Evolutionary conservation across 352 stramenopile genomes (phyloP).

Genomic region (Phytophthora pistaciae): DNA sequence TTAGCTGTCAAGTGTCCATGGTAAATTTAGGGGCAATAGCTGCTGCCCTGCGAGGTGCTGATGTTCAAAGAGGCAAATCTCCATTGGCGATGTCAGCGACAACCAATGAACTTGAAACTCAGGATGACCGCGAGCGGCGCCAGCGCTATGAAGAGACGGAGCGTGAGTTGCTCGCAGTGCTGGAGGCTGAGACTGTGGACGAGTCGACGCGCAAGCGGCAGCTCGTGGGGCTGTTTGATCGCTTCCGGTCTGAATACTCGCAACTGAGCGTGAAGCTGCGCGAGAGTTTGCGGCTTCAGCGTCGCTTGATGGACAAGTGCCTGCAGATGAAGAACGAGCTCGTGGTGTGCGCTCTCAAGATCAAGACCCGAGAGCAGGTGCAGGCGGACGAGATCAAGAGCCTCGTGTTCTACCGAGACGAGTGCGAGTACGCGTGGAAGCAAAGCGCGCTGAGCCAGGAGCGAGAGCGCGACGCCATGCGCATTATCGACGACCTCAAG

Average conservation of each 20-base stretch:
- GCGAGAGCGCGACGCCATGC: conserved; percentile 66
- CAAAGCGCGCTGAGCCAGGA: conserved; percentile 64
- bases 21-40: conserved; percentile 19
- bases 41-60: not conserved
- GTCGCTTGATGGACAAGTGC: conserved; percentile 72
- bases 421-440: conserved; percentile 77
- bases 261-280: conserved; percentile 63
- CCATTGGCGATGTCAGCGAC: conserved; percentile 3
- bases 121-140: conserved; percentile 40
- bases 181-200: conserved; percentile 57
- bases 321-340: conserved; percentile 79
- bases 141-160: conserved; percentile 56
- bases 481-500: conserved; percentile 78
- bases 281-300: conserved; percentile 60
- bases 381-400: conserved; percentile 79
- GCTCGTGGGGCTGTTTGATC: conserved; percentile 72
- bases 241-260: conserved; percentile 73
- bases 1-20: conserved; percentile 5
- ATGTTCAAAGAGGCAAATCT: not conserved
- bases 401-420: conserved; percentile 76
- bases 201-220: conserved; percentile 65
- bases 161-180: conserved; percentile 53
- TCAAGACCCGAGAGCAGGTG: conserved; percentile 68
- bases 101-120: conserved; percentile 13
- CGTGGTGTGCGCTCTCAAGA: conserved; percentile 58